Conservation (phyloP, 257 asterid species). For the Solanum piurae region DNA sequence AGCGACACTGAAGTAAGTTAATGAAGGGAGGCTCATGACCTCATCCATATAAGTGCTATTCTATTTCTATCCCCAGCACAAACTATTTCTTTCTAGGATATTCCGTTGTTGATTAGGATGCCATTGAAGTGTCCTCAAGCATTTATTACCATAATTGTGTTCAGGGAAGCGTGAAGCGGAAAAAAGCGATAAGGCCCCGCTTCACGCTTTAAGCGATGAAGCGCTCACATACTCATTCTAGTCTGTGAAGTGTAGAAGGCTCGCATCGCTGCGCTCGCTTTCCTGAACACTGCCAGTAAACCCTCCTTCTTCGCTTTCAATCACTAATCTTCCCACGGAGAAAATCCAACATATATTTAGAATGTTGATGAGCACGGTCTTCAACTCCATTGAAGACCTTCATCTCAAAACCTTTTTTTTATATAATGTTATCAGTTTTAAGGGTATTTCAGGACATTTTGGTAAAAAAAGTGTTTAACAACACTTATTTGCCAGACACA, state of each 20-base stretch:
- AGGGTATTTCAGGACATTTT: no score
- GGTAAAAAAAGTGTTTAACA: no score
- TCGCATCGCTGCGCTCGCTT: no score
- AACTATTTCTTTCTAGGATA: not conserved
- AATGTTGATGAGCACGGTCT: conserved; percentile 19
- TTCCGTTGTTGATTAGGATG: not conserved
- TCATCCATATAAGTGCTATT: not conserved
- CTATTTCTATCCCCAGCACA: not conserved
- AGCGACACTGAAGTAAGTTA: no score
- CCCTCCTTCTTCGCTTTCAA: not conserved
- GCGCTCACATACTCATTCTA: no score
- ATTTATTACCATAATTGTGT: not conserved
- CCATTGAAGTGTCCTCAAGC: not conserved
- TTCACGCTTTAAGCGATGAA: no score
- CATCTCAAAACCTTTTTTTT: conserved; percentile 16
- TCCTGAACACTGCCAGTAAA: not conserved
- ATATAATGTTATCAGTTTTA: no score
- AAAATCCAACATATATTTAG: not conserved
- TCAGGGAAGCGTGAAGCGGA: no score
- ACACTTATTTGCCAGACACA: no score
- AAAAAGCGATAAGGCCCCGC: no score
- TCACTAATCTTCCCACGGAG: not conserved
- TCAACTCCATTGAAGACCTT: conserved; percentile 21
- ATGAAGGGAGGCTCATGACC: not conserved
- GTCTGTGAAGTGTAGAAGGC: no score